Evolutionary conservation across 106 monocot genomes (phyloP), one percentile per base, ranked within the genome.

Genomic region (Dioscorea zingiberensis): DNA sequence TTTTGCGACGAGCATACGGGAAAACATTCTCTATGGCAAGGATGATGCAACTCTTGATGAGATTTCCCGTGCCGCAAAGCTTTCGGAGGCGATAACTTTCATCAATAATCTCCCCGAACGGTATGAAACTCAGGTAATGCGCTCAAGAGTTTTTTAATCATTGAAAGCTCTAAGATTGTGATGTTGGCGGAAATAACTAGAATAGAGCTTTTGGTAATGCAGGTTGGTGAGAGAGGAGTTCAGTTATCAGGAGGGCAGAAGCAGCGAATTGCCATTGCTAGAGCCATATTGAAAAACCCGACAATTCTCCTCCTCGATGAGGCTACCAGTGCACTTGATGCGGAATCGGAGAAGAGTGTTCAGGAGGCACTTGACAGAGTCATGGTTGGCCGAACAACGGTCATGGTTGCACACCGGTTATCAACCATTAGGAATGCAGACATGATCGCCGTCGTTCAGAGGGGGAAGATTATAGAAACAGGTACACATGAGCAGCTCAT

Each of bases 271-370:
- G 89, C 89, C 14, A 88, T 88, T 71, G 80, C 97, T 4, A 86
- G 97, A 57, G 97, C 97, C 0, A 93, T 98, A 60, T 69, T 98
- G 3, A 98, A 98, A 71, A 87, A 98, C 72, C 97, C 97, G 21
- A 65, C 92, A 1, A 86, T 98, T 26, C 92, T 98, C 61, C 97
- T 98, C 21, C 86, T 98, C 13, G 97, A 98, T 67, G 97, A 98
- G 68, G 97, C 97, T 16, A 93, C 89, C 2, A 89, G 89, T 47
- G 89, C 89, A 12, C 70, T 89, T 12, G 89, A 89, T 61, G 76
- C 89, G 0, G 89, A 89, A 68, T 89, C 89, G 0, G 89, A 89
- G 58, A 89, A 82, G 71, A 89, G 85, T 46, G 89, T 89, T 27
- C 85, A 89, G 55, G 81, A 85, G 71, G 89, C 89, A n/a, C 79